Evolutionary conservation across 768 basidiomycete species (phyloP).

Genomic region (Glaciozyma martinii): DNA sequence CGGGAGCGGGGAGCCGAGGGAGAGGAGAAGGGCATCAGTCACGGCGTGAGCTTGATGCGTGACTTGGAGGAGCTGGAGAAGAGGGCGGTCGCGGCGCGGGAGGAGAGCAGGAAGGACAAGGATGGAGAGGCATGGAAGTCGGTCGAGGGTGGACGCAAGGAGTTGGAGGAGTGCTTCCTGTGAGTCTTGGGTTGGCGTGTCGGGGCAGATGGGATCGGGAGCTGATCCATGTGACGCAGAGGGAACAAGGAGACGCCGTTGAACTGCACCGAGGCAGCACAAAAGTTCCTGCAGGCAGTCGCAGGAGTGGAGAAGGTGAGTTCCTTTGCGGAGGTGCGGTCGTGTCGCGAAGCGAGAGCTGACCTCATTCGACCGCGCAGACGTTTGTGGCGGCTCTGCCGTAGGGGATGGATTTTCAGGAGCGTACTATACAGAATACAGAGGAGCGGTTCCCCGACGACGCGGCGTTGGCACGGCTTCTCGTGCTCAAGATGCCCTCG

Average conservation of each 20-base stretch:
- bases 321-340: not conserved
- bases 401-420: too few relatives aligned
- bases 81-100: conserved; percentile 58
- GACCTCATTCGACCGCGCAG: not conserved
- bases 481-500: too few relatives aligned
- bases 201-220: not conserved
- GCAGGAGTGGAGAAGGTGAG: conserved; percentile 25
- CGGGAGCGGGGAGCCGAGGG: conserved; percentile 50
- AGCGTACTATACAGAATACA: too few relatives aligned
- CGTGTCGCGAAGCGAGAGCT: too few relatives aligned
- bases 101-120: conserved; percentile 45
- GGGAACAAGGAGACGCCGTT: conserved; percentile 24
- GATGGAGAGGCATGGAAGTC: conserved; percentile 46
- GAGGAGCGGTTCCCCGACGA: too few relatives aligned
- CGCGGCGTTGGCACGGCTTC: too few relatives aligned
- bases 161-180: conserved; percentile 68
- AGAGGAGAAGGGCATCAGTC: conserved; percentile 43
- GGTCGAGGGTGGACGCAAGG: conserved; percentile 52
- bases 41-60: conserved; percentile 54
- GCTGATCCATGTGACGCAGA: conserved; percentile 1
- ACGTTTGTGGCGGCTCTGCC: not conserved
- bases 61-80: conserved; percentile 66
- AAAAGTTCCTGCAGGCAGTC: conserved; percentile 31
- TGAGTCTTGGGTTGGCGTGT: conserved; percentile 3
- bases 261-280: conserved; percentile 26